Percentiles rank a stretch among this genome's conserved stretches.
phyloP scores from a whole-genome alignment of 1,284 basidiomycete species.

The Hypsizygus ulmarius region DNA sequence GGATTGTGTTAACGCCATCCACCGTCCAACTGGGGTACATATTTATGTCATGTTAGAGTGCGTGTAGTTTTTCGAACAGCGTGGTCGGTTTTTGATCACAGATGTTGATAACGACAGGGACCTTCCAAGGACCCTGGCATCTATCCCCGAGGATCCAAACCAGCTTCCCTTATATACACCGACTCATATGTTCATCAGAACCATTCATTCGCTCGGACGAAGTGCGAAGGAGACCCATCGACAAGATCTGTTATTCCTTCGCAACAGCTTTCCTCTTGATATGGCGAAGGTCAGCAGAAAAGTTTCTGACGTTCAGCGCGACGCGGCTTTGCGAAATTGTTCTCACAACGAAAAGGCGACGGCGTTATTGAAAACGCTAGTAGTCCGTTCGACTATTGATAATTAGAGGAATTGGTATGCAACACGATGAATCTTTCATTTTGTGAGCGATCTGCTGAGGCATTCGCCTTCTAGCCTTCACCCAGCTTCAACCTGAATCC shows the following conservation, averaged over 20 bases:
- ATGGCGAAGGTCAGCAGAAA: slow-evolving; percentile 7
- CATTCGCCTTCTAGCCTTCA: too few species aligned
- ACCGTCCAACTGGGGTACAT: slow-evolving; percentile 10
- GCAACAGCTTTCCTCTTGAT: slow-evolving; percentile 5
- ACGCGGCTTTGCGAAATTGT: slow-evolving; percentile 5
- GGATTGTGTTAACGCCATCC: slow-evolving; percentile 11
- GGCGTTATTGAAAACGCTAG: slow-evolving; percentile 2
- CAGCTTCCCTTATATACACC: slow-evolving; percentile 10
- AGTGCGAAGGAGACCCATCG: slow-evolving; percentile 11
- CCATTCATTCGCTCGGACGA: slow-evolving; percentile 1
- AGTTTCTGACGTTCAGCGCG: slow-evolving; percentile 6
- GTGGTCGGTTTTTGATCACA: neutral
- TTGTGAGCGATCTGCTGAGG: too few species aligned
- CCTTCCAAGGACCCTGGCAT: slow-evolving; percentile 6
- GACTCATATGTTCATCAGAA: slow-evolving; percentile 10
- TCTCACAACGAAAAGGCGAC: slow-evolving; percentile 6
- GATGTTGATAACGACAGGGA: slow-evolving; percentile 11
- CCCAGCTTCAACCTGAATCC: too few species aligned
- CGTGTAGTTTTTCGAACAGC: slow-evolving; percentile 1
- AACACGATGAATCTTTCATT: too few species aligned
- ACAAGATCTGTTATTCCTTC: slow-evolving; percentile 10
- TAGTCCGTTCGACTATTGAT: neutral
- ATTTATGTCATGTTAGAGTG: slow-evolving; percentile 12
- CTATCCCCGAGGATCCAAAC: slow-evolving; percentile 5
- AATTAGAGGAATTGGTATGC: neutral